Percentiles rank a stretch among this genome's conserved stretches.
Conservation (phyloP, 1,284 basidiomycete genomes). For the Coniferiporia sulphurascens region DNA sequence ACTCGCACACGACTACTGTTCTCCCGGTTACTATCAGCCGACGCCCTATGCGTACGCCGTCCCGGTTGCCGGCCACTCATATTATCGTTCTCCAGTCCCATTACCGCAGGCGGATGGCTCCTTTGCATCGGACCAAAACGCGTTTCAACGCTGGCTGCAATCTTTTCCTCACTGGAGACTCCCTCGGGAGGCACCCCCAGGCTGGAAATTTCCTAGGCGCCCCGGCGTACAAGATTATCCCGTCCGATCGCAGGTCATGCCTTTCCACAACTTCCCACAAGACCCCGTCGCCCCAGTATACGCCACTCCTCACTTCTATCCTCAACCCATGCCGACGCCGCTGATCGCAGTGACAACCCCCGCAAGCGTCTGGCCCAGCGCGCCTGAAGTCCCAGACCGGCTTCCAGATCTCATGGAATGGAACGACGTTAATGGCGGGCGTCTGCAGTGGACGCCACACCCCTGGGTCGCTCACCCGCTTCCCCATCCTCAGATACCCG, state of each 20-base stretch:
- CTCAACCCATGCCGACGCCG: not conserved
- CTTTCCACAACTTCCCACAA: not conserved
- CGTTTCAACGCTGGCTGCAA: conserved; percentile 9
- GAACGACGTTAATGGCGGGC: conserved; percentile 11
- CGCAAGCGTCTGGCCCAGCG: not conserved
- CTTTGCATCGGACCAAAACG: not conserved
- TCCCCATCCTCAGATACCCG: conserved; percentile 11
- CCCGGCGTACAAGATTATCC: not conserved
- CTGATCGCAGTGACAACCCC: not conserved
- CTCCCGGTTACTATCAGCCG: not conserved
- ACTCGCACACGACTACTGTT: not conserved
- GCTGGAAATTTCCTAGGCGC: not conserved
- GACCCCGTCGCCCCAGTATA: not conserved
- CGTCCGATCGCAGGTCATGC: not conserved
- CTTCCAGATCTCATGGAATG: conserved; percentile 11
- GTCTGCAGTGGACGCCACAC: conserved; percentile 16
- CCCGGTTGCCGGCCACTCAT: not conserved
- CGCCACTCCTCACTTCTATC: not conserved
- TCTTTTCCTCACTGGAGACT: conserved; percentile 7
- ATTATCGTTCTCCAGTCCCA: not conserved
- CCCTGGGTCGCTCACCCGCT: conserved; percentile 17
- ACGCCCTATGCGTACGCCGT: not conserved
- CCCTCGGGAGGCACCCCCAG: conserved; percentile 2
- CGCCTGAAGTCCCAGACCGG: not conserved
- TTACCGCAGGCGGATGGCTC: not conserved